Conservation (phyloP, 768 basidiomycete genomes). For the Xerocomellus amylosporus region DNA sequence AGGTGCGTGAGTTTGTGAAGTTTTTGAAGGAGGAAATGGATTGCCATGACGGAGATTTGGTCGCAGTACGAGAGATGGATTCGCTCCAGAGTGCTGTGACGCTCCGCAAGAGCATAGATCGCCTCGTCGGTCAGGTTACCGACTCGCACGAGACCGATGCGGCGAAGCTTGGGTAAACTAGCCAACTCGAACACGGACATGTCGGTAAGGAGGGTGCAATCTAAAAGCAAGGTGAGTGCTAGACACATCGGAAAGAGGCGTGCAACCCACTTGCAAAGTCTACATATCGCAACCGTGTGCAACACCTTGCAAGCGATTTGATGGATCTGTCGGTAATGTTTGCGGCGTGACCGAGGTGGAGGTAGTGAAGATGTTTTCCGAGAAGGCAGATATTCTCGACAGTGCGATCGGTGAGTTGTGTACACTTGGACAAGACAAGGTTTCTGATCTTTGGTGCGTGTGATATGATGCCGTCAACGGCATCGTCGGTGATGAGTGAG, state of each 20-base stretch:
- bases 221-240: slow-evolving; percentile 38
- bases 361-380: slow-evolving; percentile 90
- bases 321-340: slow-evolving; percentile 91
- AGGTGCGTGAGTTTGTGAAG: slow-evolving; percentile 92
- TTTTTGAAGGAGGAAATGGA: slow-evolving; percentile 85
- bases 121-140: slow-evolving; percentile 92
- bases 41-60: slow-evolving; percentile 86
- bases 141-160: slow-evolving; percentile 94
- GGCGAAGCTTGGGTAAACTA: slow-evolving; percentile 81
- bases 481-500: slow-evolving; percentile 73
- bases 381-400: slow-evolving; percentile 82
- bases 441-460: slow-evolving; percentile 83
- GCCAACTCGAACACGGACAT: slow-evolving; percentile 92
- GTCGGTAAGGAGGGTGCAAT: slow-evolving; percentile 85
- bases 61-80: slow-evolving; percentile 98
- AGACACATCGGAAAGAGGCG: background rate
- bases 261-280: slow-evolving; percentile 85
- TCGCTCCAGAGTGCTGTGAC: slow-evolving; percentile 85
- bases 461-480: slow-evolving; percentile 77
- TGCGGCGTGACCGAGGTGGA: slow-evolving; percentile 90
- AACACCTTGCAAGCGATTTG: slow-evolving; percentile 75
- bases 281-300: slow-evolving; percentile 89
- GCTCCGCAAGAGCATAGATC: slow-evolving; percentile 81
- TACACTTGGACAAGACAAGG: slow-evolving; percentile 84
- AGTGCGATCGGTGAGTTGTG: slow-evolving; percentile 71